Conservation (phyloP, 2,329 filamentous ascomycete species). For the Reticulascus tulasneorum region DNA sequence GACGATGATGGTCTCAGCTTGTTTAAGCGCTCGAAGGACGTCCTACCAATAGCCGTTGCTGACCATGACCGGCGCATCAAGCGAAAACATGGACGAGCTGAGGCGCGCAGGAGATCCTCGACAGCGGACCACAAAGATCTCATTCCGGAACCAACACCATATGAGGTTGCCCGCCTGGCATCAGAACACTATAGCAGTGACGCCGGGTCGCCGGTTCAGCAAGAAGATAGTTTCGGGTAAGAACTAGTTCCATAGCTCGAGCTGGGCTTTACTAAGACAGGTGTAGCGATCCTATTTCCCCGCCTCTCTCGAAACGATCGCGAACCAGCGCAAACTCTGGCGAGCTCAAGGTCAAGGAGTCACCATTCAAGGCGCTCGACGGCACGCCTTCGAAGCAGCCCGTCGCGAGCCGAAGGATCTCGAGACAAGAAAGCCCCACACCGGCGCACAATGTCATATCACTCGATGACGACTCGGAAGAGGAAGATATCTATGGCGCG, state of each 20-base stretch:
- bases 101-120: too few relatives aligned
- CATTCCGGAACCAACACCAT: too few relatives aligned
- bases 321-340: slow-evolving; percentile 13
- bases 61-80: slow-evolving; percentile 27
- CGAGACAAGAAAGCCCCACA: slow-evolving; percentile 4
- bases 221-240: neutral
- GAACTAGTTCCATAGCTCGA: too few relatives aligned
- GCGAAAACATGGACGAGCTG: slow-evolving; percentile 9
- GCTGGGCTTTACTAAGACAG: too few relatives aligned
- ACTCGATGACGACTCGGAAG: slow-evolving; percentile 14
- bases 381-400: slow-evolving; percentile 7
- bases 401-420: slow-evolving; percentile 10
- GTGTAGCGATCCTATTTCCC: slow-evolving; percentile 26
- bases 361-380: slow-evolving; percentile 1
- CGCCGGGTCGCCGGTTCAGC: too few relatives aligned
- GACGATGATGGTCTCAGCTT: slow-evolving; percentile 39
- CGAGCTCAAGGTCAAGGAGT: slow-evolving; percentile 6
- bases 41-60: slow-evolving; percentile 41
- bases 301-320: slow-evolving; percentile 35
- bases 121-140: too few relatives aligned
- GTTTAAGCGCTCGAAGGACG: slow-evolving; percentile 47
- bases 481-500: slow-evolving; percentile 11
- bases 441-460: slow-evolving; percentile 13
- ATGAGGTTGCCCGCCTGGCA: too few relatives aligned
- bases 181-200: neutral